Evolutionary conservation across 2,329 filamentous ascomycete genomes (phyloP).

Genomic region (Clonostachys chloroleuca): DNA sequence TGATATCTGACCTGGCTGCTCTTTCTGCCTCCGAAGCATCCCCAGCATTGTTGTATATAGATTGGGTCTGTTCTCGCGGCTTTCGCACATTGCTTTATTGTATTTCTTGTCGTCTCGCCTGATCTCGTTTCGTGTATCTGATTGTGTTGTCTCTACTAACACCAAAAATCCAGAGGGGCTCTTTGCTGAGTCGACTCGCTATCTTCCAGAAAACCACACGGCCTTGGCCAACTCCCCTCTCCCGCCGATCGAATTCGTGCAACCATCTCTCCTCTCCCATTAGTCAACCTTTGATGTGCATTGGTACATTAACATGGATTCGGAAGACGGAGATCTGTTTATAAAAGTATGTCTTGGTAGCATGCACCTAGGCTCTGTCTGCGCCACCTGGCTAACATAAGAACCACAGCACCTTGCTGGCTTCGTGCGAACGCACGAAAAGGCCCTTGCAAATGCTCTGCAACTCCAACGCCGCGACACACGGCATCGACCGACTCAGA

Average conservation of each 20-base stretch:
- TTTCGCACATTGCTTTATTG: too few relatives aligned
- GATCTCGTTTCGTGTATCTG: too few relatives aligned
- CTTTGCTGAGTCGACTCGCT: too few relatives aligned
- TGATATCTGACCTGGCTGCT: too few relatives aligned
- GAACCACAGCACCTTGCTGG: slow-evolving; percentile 76
- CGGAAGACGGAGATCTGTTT: slow-evolving; percentile 86
- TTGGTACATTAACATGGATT: slow-evolving; percentile 63
- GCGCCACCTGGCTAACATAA: neutral
- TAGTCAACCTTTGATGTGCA: slow-evolving; percentile 14
- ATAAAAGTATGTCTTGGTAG: slow-evolving; percentile 62
- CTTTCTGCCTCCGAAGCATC: too few relatives aligned
- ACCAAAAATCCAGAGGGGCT: too few relatives aligned
- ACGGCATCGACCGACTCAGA: slow-evolving; percentile 66
- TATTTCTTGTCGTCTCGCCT: too few relatives aligned
- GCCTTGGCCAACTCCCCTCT: too few relatives aligned
- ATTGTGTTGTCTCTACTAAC: too few relatives aligned
- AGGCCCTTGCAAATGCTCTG: slow-evolving; percentile 91
- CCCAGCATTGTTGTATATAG: too few relatives aligned
- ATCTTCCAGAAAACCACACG: too few relatives aligned
- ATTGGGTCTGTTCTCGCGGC: too few relatives aligned
- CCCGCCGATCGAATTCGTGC: neutral
- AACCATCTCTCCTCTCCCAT: neutral
- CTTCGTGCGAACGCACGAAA: slow-evolving; percentile 96
- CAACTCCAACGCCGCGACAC: slow-evolving; percentile 72
- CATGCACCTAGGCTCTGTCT: neutral